phyloP scores from a whole-genome alignment of 352 stramenopile species.

The Phytophthora cajani region DNA sequence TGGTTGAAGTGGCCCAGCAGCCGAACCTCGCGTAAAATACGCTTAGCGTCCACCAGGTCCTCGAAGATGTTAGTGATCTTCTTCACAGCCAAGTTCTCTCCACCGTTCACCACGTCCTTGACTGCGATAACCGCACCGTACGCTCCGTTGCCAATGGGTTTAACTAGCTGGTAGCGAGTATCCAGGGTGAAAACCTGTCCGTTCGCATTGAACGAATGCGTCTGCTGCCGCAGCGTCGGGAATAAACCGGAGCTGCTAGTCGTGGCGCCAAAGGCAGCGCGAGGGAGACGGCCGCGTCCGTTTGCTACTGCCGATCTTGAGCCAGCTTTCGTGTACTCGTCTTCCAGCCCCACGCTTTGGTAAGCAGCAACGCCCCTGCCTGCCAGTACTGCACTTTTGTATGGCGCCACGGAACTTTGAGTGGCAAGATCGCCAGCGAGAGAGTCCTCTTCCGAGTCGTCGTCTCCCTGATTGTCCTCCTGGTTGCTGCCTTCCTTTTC shows the following conservation, averaged over 20 bases:
- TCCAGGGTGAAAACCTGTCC: slow-evolving; percentile 89
- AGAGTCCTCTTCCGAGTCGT: slow-evolving; percentile 35
- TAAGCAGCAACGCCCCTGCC: slow-evolving; percentile 20
- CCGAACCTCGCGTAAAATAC: slow-evolving; percentile 96
- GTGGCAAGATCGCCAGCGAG: slow-evolving; percentile 22
- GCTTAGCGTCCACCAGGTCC: slow-evolving; percentile 98
- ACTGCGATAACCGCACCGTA: slow-evolving; percentile 93
- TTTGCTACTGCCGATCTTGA: slow-evolving; percentile 17
- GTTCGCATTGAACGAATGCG: slow-evolving; percentile 78
- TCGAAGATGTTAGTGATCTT: slow-evolving; percentile 95
- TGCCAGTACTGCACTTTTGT: slow-evolving; percentile 34
- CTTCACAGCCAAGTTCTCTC: slow-evolving; percentile 92
- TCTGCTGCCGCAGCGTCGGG: slow-evolving; percentile 42
- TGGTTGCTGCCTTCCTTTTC: slow-evolving; percentile 33
- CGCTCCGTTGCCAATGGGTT: slow-evolving; percentile 87
- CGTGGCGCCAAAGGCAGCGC: slow-evolving; percentile 31
- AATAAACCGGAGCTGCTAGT: slow-evolving; percentile 35
- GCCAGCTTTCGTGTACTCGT: slow-evolving; percentile 32
- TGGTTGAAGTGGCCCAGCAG: slow-evolving; percentile 88
- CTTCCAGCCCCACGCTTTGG: slow-evolving; percentile 14
- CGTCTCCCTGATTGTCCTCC: slow-evolving; percentile 35
- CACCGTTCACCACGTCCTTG: slow-evolving; percentile 55
- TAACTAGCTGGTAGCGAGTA: slow-evolving; percentile 88
- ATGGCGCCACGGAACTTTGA: slow-evolving; percentile 33
- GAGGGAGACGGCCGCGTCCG: slow-evolving; percentile 17